Percentiles rank a stretch among this genome's conserved stretches.
These are phyloP conservation scores for Hanseniaspora jakobsenii DNA, from an alignment of 805 yeast species.

Conservation along the genomic window DNA sequence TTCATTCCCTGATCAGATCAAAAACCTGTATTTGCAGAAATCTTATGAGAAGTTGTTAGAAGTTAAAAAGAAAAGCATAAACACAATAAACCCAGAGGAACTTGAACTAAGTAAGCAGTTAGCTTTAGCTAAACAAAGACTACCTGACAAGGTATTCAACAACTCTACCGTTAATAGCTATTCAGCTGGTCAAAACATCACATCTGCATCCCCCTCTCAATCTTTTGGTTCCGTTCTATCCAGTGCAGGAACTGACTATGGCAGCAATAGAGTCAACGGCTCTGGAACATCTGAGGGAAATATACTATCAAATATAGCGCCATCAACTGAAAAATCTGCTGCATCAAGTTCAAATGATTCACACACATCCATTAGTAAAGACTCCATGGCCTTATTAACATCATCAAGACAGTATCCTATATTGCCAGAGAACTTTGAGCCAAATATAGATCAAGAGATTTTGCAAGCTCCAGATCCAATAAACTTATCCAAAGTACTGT, in stretches of 20 bases:
- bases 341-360: no score
- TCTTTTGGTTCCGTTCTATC: no score
- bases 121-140: conserved; percentile 9
- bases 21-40: conserved; percentile 9
- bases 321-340: no score
- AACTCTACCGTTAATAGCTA: neutral
- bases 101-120: neutral
- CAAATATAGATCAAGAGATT: neutral
- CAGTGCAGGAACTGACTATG: no score
- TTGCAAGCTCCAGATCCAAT: neutral
- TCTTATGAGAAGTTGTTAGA: conserved; percentile 14
- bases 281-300: no score
- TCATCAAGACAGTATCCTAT: no score
- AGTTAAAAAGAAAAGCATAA: conserved; percentile 5
- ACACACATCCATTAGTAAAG: no score
- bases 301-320: no score
- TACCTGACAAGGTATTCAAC: neutral
- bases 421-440: neutral
- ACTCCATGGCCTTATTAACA: no score
- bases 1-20: conserved; percentile 11
- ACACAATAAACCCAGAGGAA: neutral
- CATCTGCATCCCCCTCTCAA: neutral
- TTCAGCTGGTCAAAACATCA: neutral
- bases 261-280: no score
- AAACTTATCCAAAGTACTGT: neutral